These are phyloP conservation scores for Scytalidium lignicola DNA, from an alignment of 2,329 filamentous ascomycete species.

Conservation along the genomic window DNA sequence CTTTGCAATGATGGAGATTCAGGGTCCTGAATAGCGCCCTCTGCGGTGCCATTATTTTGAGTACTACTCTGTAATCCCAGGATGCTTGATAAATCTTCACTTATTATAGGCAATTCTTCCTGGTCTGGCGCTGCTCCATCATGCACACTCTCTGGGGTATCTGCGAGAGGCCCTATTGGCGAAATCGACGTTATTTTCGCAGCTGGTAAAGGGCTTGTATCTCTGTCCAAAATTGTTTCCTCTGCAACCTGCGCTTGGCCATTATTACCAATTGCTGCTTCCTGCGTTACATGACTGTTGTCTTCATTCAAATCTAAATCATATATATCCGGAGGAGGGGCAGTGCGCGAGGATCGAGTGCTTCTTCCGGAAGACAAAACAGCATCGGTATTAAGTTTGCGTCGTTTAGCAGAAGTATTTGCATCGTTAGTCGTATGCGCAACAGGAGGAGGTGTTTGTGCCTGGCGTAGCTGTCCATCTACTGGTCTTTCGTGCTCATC, in stretches of 20 bases:
- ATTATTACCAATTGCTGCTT: conserved; percentile 2
- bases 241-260: conserved; percentile 1
- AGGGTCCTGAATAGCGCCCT: background rate
- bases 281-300: background rate
- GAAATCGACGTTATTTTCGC: background rate
- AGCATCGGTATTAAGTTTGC: conserved; percentile 21
- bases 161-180: background rate
- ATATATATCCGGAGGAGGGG: conserved; percentile 19
- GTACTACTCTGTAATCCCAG: background rate
- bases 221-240: background rate
- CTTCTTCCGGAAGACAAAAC: conserved; percentile 16
- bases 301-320: conserved; percentile 13
- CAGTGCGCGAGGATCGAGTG: conserved; percentile 18
- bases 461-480: background rate
- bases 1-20: conserved; percentile 13
- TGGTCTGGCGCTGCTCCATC: conserved; percentile 35
- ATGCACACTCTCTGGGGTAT: conserved; percentile 23
- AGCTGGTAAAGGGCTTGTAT: background rate
- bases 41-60: background rate
- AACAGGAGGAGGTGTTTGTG: conserved; percentile 1
- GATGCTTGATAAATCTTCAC: background rate
- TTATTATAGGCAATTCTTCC: background rate
- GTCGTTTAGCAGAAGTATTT: conserved; percentile 29
- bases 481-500: background rate
- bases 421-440: conserved; percentile 21